Evolutionary conservation across 2,329 filamentous ascomycete species (phyloP), one percentile per base, ranked within the genome.

Genomic region (Colletotrichum eremochloae): DNA sequence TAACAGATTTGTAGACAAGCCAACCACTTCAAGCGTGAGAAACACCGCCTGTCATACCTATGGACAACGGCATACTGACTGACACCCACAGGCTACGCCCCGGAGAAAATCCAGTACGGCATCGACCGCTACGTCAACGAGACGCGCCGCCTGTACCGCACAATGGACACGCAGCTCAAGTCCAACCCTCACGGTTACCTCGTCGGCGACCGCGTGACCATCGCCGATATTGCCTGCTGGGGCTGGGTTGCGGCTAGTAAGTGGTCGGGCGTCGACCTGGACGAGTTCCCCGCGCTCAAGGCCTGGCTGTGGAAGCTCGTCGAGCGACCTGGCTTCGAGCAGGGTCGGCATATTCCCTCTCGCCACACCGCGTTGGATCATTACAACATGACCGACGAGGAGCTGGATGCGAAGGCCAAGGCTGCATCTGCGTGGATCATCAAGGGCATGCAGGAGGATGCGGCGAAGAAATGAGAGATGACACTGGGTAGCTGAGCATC

Each of bases 111-210:
- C 77, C 86, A 91, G 78, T 97, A 97, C 80, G 94, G 92, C 74
- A 90, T 97, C 67, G 90, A 93, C 78, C 89, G 95, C 60, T 97
- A 97, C 83, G 84, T 87, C 78, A 96, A 94, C 79, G 95, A 97
- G 84, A 94, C 93, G 0, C 88, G 92, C n/a, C 91, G 95, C 18
- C 86, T 97, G 1, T 97, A 96, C 83, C 86, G 90, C 63, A 92
- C 94, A 29, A 84, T 97, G 71, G 91, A 97, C 78, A 89, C 87
- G 60, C 91, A 95, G 67, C 88, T 97, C 55, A 80, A 83, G 74
- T 85, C 86, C 77, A 87, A 86, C 6, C 79, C 81, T 3, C 88
- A 86, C 0, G 88, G 88, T 15, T 92, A 86, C 79, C 82, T 92
- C 15, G 90, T 92, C 56, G 93, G 93, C 46, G 89, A 93, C 79